Conservation (phyloP, 2,329 filamentous ascomycete genomes). For the Penicillium occitanis region DNA sequence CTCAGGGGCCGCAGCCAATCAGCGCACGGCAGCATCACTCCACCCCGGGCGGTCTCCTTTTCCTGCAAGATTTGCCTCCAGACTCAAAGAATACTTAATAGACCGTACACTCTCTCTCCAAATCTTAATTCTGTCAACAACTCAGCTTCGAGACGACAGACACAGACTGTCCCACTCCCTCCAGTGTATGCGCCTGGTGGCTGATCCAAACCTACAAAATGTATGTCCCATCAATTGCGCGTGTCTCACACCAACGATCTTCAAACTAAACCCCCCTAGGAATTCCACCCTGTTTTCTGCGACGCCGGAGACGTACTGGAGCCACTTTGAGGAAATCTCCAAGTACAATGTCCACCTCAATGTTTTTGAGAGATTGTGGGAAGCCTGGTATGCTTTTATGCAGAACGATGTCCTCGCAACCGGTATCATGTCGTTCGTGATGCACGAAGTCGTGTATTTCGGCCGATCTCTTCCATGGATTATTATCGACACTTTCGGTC, state of each 20-base stretch:
- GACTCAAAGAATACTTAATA: neutral
- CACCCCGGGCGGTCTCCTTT: constrained; percentile 14
- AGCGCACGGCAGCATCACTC: neutral
- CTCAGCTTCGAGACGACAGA: neutral
- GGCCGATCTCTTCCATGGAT: constrained; percentile 89
- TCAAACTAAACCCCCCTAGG: constrained; percentile 30
- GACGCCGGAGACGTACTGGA: constrained; percentile 61
- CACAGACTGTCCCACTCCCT: neutral
- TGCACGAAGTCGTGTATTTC: constrained; percentile 96
- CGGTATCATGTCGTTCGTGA: constrained; percentile 93
- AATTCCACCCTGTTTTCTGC: constrained; percentile 48
- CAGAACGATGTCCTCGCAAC: constrained; percentile 96
- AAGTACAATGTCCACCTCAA: constrained; percentile 83
- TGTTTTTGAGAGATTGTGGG: constrained; percentile 84
- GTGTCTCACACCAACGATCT: neutral
- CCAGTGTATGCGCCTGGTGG: neutral
- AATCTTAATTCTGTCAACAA: neutral
- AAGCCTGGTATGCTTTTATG: constrained; percentile 96
- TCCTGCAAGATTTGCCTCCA: constrained; percentile 19
- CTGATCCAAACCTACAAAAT: neutral
- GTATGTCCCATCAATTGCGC: neutral
- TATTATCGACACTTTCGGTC: constrained; percentile 82
- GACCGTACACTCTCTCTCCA: neutral
- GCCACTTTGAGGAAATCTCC: constrained; percentile 63
- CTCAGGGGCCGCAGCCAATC: constrained; percentile 14